Evolutionary conservation across 164 flowering plant genomes (phyloP).

Genomic region (Saururus chinensis): DNA sequence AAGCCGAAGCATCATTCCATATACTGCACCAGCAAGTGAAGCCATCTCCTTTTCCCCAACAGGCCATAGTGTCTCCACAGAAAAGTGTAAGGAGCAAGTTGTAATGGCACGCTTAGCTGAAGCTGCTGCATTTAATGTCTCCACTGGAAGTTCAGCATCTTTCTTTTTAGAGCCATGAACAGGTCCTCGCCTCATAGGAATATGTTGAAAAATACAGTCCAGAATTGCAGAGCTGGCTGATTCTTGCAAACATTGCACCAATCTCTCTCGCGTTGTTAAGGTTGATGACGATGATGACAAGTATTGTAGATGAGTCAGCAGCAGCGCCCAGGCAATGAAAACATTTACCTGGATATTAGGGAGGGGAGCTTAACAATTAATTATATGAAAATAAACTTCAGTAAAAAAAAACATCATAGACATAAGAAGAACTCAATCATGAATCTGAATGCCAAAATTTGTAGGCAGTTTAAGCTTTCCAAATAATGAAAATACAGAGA

Average conservation of each 20-base stretch:
- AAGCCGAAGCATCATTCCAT: constrained; percentile 73
- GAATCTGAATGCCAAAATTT: too few species aligned
- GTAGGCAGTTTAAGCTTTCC: too few species aligned
- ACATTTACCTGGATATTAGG: constrained; percentile 45
- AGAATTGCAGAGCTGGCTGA: constrained; percentile 47
- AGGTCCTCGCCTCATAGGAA: constrained; percentile 49
- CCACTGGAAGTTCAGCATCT: constrained; percentile 49
- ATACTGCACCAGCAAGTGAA: constrained; percentile 77
- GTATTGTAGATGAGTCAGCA: constrained; percentile 66
- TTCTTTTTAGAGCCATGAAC: constrained; percentile 45
- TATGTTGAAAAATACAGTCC: constrained; percentile 80
- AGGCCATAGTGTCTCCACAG: constrained; percentile 77
- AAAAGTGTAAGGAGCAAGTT: constrained; percentile 48
- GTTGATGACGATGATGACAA: constrained; percentile 60
- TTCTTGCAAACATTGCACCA: constrained; percentile 67
- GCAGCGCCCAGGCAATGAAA: constrained; percentile 72
- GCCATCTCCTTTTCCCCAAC: constrained; percentile 50
- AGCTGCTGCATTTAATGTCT: constrained; percentile 41
- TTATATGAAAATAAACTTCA: too few species aligned
- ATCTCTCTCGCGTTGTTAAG: constrained; percentile 52
- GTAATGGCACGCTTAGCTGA: constrained; percentile 66
- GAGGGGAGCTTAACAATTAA: not conserved
- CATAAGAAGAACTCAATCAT: not conserved
- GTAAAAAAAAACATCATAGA: too few species aligned
- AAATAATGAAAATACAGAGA: too few species aligned